Evolutionary conservation across 257 asterid genomes (phyloP), one percentile per base, ranked within the genome.

Genomic region (Nicotiana knightiana): DNA sequence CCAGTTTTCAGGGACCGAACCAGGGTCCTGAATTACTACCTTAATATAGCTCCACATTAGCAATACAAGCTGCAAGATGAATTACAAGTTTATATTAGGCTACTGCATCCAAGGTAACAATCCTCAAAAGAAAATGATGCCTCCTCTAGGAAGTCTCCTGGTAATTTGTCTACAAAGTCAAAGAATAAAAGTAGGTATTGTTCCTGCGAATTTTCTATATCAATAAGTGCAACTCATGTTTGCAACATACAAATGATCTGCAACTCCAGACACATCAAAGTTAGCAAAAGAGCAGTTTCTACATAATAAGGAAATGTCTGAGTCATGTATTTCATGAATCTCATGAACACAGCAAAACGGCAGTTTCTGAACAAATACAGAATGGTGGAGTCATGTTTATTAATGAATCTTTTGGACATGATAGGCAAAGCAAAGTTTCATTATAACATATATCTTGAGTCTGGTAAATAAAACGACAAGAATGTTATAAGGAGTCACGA

Each of bases 1-100:
- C 97, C 96, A 94, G 88, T 92, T 91, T 37, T 86, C 88, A 70
- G 97, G 97, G 58, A 94, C 97, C 81, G 95, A 76, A 76, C 98
- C 97, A 71, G 97, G 98, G 85, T 94, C 96, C 82, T 86, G 88
- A 80, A 90, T 48, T 68, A 90, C 96, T 81, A 85, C 97, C 96
- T 84, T 89, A 21, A 94, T 66, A 86, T 93, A 94, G 90, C 98
- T 89, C 98, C 98, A 94, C 39, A 83, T 68, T 85, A 94, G 87
- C 80, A 94, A 17, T 63, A 88, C 88, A 89, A 93, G 94, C 97
- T 94, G 93, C 89, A 88, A 51, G 54, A 82, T 51, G 59, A 81
- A 70, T 43, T 59, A 68, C 86, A 82, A 13, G 66, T 79, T 83
- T 67, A 84, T 21, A 39, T 33, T 64, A 81, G 84, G 68, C 82